Base-by-base conservation (phyloP, 2,329 filamentous ascomycete species). In the Simplicillium sp. region DNA sequence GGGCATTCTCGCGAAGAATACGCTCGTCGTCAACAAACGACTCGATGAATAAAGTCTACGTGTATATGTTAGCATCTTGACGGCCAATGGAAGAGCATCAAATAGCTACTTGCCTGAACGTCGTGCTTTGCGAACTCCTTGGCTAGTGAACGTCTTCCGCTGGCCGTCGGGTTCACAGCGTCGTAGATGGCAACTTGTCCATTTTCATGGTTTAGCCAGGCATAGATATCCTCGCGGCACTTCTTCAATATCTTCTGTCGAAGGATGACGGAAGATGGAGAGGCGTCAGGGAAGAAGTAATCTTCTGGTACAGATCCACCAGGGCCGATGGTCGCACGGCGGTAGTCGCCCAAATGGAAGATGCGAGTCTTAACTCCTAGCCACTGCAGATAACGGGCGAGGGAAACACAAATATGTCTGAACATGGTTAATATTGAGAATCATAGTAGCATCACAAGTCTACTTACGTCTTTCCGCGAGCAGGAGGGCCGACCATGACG, bases 121-220 rank as follows among this genome's bases (percentile, higher is more conserved):
- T 95, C 87, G 58, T 96, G 87, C 65, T 96, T 97, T n/a, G 86
- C 83, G 58, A 98, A 95, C 56, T 98, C 92, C 62, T 94, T 95
- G 5, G 88, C 89, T 14, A 98, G 69, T 11, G 87, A 84, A 42
- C 83, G 78, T 36, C 92, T 80, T 13, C 88, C 89, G 43, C 76
- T 80, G 15, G 87, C 81, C 15, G 92, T 82, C 4, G 90, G 89
- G 54, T 98, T 98, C 14, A 98, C 94, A 20, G 94, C 92, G 62
- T 98, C 92, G 59, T 97, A 98, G 45, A 98, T 97, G 42, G 92
- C 92, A 41, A 98, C 90, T 58, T 98, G 92, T 11, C 92, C 92
- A 53, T 97, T 97, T 56, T 97, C 92, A 51, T 96, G 85, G 54
- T 97, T 94, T 35, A 98, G 68, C 71, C 95, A 98, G 41, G 84